Percentiles rank a stretch among this genome's conserved stretches.
phyloP scores from a whole-genome alignment of 2,329 filamentous ascomycete genomes.

The Myrmaecium sp. region DNA sequence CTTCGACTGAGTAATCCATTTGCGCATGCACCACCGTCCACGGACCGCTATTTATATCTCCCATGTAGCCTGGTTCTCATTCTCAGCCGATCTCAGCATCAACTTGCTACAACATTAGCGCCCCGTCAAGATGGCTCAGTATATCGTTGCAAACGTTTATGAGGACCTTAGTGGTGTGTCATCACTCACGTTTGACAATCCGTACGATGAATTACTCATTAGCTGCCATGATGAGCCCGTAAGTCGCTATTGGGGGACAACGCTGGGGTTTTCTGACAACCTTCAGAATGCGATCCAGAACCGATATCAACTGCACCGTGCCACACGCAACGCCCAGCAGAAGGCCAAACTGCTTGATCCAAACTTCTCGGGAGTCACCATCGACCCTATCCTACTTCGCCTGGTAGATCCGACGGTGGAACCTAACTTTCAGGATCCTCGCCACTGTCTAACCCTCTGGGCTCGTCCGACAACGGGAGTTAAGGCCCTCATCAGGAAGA shows the following conservation, averaged over 20 bases:
- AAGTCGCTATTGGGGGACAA: slow-evolving; percentile 15
- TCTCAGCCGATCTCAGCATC: no score
- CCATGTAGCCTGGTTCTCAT: no score
- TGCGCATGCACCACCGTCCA: no score
- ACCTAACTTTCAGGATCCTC: slow-evolving; percentile 53
- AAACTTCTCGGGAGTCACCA: slow-evolving; percentile 51
- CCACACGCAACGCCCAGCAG: slow-evolving; percentile 59
- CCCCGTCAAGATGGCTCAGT: no score
- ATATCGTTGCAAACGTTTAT: no score
- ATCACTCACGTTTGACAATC: slow-evolving; percentile 40
- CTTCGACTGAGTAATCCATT: no score
- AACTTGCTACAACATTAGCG: no score
- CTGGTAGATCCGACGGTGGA: slow-evolving; percentile 47
- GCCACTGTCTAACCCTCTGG: slow-evolving; percentile 80
- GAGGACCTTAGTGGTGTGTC: slow-evolving; percentile 24
- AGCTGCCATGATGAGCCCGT: slow-evolving; percentile 52
- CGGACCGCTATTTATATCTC: no score
- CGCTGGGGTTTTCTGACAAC: neutral
- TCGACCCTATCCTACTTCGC: slow-evolving; percentile 60
- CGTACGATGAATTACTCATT: slow-evolving; percentile 57
- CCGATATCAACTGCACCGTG: slow-evolving; percentile 58
- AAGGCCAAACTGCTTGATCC: slow-evolving; percentile 52
- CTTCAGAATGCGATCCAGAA: slow-evolving; percentile 47
- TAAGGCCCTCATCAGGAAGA: slow-evolving; percentile 43
- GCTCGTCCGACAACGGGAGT: slow-evolving; percentile 63